phyloP scores from a whole-genome alignment of 768 basidiomycete genomes.

The Suillus plorans region DNA sequence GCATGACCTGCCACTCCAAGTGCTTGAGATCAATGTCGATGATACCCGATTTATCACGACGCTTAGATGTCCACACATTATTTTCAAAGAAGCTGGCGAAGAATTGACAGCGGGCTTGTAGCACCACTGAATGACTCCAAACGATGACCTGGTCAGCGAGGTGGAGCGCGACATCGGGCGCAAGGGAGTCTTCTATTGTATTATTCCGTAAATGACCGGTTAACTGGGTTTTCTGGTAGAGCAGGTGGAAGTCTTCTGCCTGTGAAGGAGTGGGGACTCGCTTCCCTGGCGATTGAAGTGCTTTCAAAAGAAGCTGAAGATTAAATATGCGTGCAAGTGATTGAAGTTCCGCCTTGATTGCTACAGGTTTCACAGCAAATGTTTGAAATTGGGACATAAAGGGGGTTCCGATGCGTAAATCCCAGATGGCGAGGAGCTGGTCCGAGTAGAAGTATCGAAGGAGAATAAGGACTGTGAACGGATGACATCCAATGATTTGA shows the following conservation, averaged over 20 bases:
- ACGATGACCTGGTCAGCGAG: constrained; percentile 64
- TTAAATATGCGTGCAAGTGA: constrained; percentile 56
- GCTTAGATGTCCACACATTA: constrained; percentile 70
- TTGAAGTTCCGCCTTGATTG: constrained; percentile 65
- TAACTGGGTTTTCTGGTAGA: constrained; percentile 41
- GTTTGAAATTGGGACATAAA: constrained; percentile 40
- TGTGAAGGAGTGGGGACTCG: constrained; percentile 49
- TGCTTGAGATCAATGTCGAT: constrained; percentile 72
- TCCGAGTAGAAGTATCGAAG: constrained; percentile 90
- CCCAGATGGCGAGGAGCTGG: constrained; percentile 80
- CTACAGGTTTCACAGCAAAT: constrained; percentile 41
- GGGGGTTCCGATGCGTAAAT: constrained; percentile 56
- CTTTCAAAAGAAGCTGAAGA: constrained; percentile 51
- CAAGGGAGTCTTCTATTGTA: constrained; percentile 29
- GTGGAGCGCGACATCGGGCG: constrained; percentile 70
- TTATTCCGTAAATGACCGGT: constrained; percentile 5
- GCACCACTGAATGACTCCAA: constrained; percentile 64
- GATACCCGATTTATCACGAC: constrained; percentile 54
- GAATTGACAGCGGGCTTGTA: constrained; percentile 82
- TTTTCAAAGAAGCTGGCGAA: constrained; percentile 85
- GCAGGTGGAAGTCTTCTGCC: constrained; percentile 43
- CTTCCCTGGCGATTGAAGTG: constrained; percentile 64
- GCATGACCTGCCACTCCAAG: constrained; percentile 70
- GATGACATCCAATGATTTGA: constrained; percentile 53
- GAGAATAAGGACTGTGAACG: constrained; percentile 71